Percentiles rank a stretch among this genome's conserved stretches.
Evolutionary conservation across 2,329 filamentous ascomycete species (phyloP).

Genomic region (Pseudopyrenochaeta lycopersici): DNA sequence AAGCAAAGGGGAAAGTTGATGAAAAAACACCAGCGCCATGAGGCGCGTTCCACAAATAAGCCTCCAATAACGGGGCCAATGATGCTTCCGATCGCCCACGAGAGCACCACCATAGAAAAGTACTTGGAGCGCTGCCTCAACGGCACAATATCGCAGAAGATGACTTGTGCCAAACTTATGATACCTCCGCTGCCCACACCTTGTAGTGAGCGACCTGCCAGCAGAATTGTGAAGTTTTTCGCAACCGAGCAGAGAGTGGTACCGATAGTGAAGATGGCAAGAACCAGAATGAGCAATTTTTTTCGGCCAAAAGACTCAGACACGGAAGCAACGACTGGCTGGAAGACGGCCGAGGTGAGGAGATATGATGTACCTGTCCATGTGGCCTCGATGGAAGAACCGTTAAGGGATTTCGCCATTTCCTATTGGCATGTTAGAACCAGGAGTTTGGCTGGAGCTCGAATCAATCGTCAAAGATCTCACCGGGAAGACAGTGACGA

Average conservation of each 20-base stretch:
- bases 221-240: constrained; percentile 42
- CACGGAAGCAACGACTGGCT: constrained; percentile 56
- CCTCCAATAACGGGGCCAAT: constrained; percentile 60
- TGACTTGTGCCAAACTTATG: constrained; percentile 52
- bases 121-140: constrained; percentile 52
- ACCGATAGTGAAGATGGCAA: constrained; percentile 58
- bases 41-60: constrained; percentile 59
- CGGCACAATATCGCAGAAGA: constrained; percentile 57
- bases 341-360: constrained; percentile 69
- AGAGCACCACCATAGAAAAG: constrained; percentile 47
- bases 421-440: constrained; percentile 13
- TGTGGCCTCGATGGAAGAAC: constrained; percentile 62
- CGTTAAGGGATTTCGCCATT: constrained; percentile 33
- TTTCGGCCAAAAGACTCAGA: constrained; percentile 62
- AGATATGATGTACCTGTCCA: constrained; percentile 79
- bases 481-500: constrained; percentile 41
- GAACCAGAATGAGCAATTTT: constrained; percentile 44
- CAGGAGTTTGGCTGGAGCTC: no score
- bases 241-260: constrained; percentile 55
- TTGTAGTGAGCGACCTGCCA: constrained; percentile 48
- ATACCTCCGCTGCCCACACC: constrained; percentile 53
- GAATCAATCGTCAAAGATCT: no score
- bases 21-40: constrained; percentile 72
- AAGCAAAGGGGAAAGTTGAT: constrained; percentile 66
- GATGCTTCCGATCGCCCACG: constrained; percentile 66